A percentile compares a stretch with the other conserved stretches of the same genome.
Evolutionary conservation across 2,329 filamentous ascomycete species (phyloP).

Genomic region (Monosporascus ibericus): DNA sequence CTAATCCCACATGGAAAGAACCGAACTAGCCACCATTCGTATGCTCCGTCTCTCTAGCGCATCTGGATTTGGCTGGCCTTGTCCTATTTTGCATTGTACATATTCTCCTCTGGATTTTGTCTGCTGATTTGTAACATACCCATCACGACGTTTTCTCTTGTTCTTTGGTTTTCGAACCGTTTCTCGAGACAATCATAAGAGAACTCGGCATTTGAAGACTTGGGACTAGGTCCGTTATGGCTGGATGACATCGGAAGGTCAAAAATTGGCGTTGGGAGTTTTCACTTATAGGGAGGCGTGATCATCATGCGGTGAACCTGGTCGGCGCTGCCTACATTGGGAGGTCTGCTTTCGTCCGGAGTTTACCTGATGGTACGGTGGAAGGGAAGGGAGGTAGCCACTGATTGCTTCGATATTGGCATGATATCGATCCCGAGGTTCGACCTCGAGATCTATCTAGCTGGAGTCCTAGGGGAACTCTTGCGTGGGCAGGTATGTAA

Average conservation of each 20-base stretch:
- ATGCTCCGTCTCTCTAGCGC: slow-evolving; percentile 1
- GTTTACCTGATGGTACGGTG: neutral
- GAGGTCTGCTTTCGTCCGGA: neutral
- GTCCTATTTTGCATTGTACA: slow-evolving; percentile 23
- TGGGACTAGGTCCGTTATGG: slow-evolving; percentile 19
- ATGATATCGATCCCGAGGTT: neutral
- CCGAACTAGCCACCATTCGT: slow-evolving; percentile 1
- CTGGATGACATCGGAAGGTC: slow-evolving; percentile 19
- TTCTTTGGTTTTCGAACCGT: slow-evolving; percentile 18
- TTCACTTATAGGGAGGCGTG: slow-evolving; percentile 6
- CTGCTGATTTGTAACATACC: slow-evolving; percentile 29
- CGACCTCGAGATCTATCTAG: neutral
- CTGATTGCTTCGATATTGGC: neutral
- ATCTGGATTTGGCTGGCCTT: slow-evolving; percentile 3
- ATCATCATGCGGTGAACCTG: slow-evolving; percentile 7
- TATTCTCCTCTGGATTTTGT: slow-evolving; percentile 23
- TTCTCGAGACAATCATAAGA: slow-evolving; percentile 17
- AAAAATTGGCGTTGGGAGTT: slow-evolving; percentile 24
- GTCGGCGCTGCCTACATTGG: neutral
- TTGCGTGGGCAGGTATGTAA: neutral
- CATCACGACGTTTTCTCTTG: slow-evolving; percentile 21
- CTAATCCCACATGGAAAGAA: slow-evolving; percentile 9
- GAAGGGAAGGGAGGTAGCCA: neutral
- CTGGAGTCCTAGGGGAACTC: neutral
- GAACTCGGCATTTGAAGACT: slow-evolving; percentile 23